These are phyloP conservation scores for Neofusicoccum ribis DNA, from an alignment of 2,329 filamentous ascomycete genomes.

Conservation along the genomic window DNA sequence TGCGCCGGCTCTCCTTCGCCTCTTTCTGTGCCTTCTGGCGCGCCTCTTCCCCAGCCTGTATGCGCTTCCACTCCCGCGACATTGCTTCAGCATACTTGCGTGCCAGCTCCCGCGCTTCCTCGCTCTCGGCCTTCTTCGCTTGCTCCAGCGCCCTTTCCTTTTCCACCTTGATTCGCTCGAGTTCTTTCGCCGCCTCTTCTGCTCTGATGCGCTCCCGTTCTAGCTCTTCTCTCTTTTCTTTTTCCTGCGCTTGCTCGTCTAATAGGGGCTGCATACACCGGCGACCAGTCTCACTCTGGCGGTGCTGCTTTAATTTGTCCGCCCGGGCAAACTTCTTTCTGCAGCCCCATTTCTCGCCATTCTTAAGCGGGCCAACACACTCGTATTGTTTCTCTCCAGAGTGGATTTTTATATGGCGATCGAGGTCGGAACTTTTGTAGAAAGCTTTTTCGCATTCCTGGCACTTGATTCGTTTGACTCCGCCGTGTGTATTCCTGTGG, in stretches of 20 bases:
- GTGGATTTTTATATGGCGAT: background rate
- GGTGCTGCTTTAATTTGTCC: background rate
- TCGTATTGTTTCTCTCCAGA: background rate
- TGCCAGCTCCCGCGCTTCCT: background rate
- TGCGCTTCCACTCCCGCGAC: background rate
- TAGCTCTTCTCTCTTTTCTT: background rate
- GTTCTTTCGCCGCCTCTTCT: background rate
- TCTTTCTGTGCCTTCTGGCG: background rate
- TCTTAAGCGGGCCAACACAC: background rate
- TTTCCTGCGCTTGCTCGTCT: background rate
- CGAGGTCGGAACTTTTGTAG: background rate
- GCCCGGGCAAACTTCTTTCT: background rate
- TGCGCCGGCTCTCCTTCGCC: background rate
- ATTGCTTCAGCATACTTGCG: background rate
- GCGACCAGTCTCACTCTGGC: background rate
- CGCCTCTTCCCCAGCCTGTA: background rate
- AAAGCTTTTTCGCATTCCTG: background rate
- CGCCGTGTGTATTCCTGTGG: background rate
- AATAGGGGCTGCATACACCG: background rate
- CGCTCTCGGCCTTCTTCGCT: background rate
- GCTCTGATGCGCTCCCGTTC: background rate
- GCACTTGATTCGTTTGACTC: background rate
- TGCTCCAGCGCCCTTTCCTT: background rate
- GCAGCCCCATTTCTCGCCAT: background rate
- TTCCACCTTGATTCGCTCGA: background rate